Conservation (phyloP, 2,329 filamentous ascomycete genomes). For the Fusarium keratoplasticum region DNA sequence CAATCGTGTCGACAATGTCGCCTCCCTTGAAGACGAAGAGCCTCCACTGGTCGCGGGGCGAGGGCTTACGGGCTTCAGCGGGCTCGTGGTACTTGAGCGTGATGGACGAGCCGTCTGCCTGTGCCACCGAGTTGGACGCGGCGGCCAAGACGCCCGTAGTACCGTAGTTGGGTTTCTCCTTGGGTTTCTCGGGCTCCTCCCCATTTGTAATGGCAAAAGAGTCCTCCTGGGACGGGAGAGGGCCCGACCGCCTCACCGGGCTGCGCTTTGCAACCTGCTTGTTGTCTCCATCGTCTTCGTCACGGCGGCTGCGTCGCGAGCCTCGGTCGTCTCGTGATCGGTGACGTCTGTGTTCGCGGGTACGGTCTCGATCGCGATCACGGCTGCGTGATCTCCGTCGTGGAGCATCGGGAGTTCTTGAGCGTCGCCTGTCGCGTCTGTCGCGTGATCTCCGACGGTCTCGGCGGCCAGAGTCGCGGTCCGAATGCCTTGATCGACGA, state of each 20-base stretch:
- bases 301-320: slow-evolving; percentile 41
- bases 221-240: slow-evolving; percentile 69
- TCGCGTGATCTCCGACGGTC: slow-evolving; percentile 47
- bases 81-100: slow-evolving; percentile 97
- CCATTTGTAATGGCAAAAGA: slow-evolving; percentile 69
- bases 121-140: slow-evolving; percentile 81
- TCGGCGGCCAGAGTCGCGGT: slow-evolving; percentile 40
- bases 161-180: slow-evolving; percentile 90
- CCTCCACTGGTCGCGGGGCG: slow-evolving; percentile 83
- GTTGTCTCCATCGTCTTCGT: slow-evolving; percentile 33
- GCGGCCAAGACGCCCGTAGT: slow-evolving; percentile 86
- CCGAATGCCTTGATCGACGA: slow-evolving; percentile 39
- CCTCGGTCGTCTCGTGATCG: slow-evolving; percentile 50
- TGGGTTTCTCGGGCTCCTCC: slow-evolving; percentile 65
- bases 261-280: slow-evolving; percentile 39
- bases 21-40: slow-evolving; percentile 91
- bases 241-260: slow-evolving; percentile 54
- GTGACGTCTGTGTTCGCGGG: slow-evolving; percentile 41
- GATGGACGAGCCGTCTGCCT: slow-evolving; percentile 79
- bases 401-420: slow-evolving; percentile 47
- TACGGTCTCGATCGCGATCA: slow-evolving; percentile 38
- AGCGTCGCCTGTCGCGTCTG: slow-evolving; percentile 46
- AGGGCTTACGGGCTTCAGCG: slow-evolving; percentile 88
- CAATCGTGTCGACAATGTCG: slow-evolving; percentile 84
- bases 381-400: slow-evolving; percentile 43